Base-by-base conservation (phyloP, 108 stramenopile genomes). In the Nitzschia putrida region DNA sequence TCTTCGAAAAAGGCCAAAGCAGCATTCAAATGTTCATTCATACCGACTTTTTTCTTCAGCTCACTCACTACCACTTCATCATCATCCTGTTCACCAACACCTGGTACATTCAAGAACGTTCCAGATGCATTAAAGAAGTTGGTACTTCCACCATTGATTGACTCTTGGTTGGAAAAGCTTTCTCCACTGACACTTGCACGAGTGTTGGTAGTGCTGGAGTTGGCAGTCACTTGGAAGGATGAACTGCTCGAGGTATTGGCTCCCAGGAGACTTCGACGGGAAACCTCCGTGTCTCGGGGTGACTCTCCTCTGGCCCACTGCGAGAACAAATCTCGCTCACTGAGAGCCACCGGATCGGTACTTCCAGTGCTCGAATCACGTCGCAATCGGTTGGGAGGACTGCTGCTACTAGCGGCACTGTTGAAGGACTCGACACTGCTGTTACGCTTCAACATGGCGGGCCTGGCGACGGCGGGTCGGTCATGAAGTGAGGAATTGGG, bases 1-100 rank as follows among this genome's bases (percentile, higher is more conserved):
- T 71, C 80, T 13, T 80, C 77, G n/a, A 94, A 65, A 60, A 82
- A 90, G 24, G 88, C 90, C 42, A 88, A 65, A 3, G 90, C 93
- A 7, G 86, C 86, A 54, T 83, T 81, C 47, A 94, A 66, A 60
- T 94, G 89, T 51, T 94, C 93, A 69, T 90, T 94, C 23, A 90
- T 54, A 9, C 93, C 93, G 52, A 94, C 90, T 52, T 88, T 76
- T 44, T 87, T 88, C 42, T 87, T 86, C 64, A 88, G 63, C 78
- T 94, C 93, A 38, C 87, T 87, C 2, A 84, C 85, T 50, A 87
- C 86, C 21, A 94, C 71, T 20, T 88, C 88, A 76, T 81, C 90
- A 53, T 82, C 84, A 65, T 65, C 73, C 56, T 76, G 75, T 18
- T 73, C 75, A 5, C 44, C 59, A 26, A 10, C 56, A 18, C 53